A percentile compares a stretch with the other conserved stretches of the same genome.
Conservation (phyloP, 208 protist genomes). For the Acanthamoeba royreba region DNA sequence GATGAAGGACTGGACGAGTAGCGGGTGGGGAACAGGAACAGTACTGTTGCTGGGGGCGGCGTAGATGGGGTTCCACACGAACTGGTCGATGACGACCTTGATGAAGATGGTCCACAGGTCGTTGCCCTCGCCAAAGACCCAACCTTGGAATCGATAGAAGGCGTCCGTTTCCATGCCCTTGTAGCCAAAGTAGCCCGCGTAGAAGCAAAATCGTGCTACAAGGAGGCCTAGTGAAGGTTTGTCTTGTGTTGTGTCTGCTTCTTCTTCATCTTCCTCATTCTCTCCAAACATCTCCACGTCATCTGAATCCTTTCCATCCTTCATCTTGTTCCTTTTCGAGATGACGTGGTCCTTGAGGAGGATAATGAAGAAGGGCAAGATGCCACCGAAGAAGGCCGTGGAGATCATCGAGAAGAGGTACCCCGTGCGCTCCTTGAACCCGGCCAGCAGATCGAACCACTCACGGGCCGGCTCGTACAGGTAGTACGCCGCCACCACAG, state of each 20-base stretch:
- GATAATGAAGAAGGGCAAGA: not conserved
- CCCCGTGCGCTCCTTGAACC: not conserved
- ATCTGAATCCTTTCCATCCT: not conserved
- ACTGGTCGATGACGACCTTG: slow-evolving; percentile 16
- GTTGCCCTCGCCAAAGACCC: not conserved
- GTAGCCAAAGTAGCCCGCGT: not conserved
- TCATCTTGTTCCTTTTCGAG: not conserved
- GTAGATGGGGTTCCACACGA: slow-evolving; percentile 5
- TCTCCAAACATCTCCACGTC: not conserved
- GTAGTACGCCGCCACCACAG: slow-evolving; percentile 7
- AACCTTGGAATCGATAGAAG: not conserved
- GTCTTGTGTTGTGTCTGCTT: not conserved
- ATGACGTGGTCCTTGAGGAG: not conserved
- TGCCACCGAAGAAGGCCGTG: not conserved
- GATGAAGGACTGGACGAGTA: too few species aligned
- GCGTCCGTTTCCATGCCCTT: not conserved
- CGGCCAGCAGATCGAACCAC: not conserved
- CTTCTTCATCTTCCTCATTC: too few species aligned
- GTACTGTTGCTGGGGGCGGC: slow-evolving; percentile 6
- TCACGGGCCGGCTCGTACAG: not conserved
- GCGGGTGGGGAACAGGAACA: too few species aligned
- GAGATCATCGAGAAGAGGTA: slow-evolving; percentile 22
- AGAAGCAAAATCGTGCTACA: not conserved
- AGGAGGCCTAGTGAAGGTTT: not conserved
- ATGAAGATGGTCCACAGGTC: slow-evolving; percentile 32